These are phyloP conservation scores for Solanum medicagineum DNA, from an alignment of 257 asterid species.

Conservation along the genomic window DNA sequence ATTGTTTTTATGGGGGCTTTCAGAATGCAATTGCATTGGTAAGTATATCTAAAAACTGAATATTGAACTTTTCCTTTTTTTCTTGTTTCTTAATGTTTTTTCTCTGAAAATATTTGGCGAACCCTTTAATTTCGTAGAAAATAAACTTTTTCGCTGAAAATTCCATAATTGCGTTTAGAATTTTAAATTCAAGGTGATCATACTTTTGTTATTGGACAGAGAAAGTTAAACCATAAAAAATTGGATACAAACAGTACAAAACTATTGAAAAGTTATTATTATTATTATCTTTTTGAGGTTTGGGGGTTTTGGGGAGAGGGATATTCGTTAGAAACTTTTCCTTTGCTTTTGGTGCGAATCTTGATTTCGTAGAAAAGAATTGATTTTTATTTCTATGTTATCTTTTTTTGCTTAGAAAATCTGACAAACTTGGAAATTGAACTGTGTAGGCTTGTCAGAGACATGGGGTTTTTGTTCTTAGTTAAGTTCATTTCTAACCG, in stretches of 20 bases:
- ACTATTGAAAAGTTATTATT: background rate
- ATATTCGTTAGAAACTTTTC: background rate
- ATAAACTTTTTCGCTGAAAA: background rate
- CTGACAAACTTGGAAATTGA: background rate
- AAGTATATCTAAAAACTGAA: background rate
- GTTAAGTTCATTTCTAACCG: background rate
- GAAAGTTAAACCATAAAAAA: background rate
- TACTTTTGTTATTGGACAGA: background rate
- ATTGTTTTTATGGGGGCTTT: background rate
- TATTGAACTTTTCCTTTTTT: background rate
- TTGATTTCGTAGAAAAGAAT: background rate
- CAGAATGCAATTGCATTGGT: background rate
- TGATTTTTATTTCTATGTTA: background rate
- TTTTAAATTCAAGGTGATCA: background rate
- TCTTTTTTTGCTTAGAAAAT: background rate
- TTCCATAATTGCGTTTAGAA: background rate
- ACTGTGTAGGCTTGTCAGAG: background rate
- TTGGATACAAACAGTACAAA: background rate
- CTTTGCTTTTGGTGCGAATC: background rate
- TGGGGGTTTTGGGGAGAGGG: no score
- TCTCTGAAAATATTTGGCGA: background rate
- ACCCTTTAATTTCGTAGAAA: background rate
- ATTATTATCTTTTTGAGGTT: no score
- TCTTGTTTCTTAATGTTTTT: background rate
- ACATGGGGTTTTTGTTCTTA: background rate